phyloP scores from a whole-genome alignment of 2,329 filamentous ascomycete genomes.

The Ophiostoma montium region DNA sequence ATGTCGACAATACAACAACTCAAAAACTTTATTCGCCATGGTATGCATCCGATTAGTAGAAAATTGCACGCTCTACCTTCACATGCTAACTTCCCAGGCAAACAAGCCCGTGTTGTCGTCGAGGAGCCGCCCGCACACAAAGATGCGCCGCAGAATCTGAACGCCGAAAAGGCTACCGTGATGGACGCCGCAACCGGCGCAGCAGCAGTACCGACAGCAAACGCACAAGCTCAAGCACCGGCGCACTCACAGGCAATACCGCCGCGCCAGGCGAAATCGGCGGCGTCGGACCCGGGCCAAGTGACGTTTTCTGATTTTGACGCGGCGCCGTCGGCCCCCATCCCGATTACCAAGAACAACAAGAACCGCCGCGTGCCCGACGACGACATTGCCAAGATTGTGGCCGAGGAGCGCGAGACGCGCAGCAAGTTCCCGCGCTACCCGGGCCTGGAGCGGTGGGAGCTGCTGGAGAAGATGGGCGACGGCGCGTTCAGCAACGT shows the following conservation, averaged over 20 bases:
- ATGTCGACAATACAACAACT: conserved; percentile 81
- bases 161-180: conserved; percentile 27
- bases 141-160: conserved; percentile 35
- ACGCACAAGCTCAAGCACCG: neutral
- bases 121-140: conserved; percentile 36
- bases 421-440: conserved; percentile 77
- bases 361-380: conserved; percentile 40
- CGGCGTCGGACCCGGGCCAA: conserved; percentile 15
- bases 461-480: conserved; percentile 90
- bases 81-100: conserved; percentile 44
- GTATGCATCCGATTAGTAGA: too few relatives aligned
- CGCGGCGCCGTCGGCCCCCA: conserved; percentile 12
- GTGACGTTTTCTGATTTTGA: neutral
- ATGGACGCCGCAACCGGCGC: conserved; percentile 26
- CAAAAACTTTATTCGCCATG: conserved; percentile 96
- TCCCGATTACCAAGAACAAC: conserved; percentile 17
- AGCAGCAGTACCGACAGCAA: neutral
- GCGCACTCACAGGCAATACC: conserved; percentile 24
- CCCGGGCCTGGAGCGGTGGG: conserved; percentile 74
- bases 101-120: conserved; percentile 63
- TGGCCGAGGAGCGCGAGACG: conserved; percentile 81
- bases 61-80: too few relatives aligned
- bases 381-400: conserved; percentile 65
- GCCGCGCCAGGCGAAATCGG: conserved; percentile 9
- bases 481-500: conserved; percentile 99